These are phyloP conservation scores for Limonomyces culmigenus DNA, from an alignment of 1,284 basidiomycete genomes.

Conservation along the genomic window DNA sequence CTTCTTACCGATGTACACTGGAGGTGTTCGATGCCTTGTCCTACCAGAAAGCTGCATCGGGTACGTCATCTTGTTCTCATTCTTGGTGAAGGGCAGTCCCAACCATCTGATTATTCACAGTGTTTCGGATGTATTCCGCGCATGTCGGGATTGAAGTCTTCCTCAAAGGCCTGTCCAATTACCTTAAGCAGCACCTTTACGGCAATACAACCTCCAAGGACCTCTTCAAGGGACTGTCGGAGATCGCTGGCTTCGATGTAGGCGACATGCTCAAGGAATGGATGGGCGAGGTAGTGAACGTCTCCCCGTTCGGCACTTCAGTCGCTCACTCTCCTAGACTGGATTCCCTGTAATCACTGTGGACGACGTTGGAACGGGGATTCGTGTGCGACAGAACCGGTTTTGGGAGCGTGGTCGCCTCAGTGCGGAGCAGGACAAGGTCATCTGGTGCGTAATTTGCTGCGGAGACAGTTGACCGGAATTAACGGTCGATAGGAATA, in stretches of 20 bases:
- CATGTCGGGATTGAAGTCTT: slow-evolving; percentile 85
- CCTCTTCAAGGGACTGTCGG: slow-evolving; percentile 79
- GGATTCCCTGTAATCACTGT: slow-evolving; percentile 85
- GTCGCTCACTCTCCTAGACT: slow-evolving; percentile 26
- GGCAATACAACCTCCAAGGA: slow-evolving; percentile 78
- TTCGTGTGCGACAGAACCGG: slow-evolving; percentile 76
- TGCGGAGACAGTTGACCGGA: not conserved
- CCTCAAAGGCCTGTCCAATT: slow-evolving; percentile 77
- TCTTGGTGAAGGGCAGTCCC: too few species aligned
- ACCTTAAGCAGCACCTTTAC: slow-evolving; percentile 80
- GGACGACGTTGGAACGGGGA: slow-evolving; percentile 54
- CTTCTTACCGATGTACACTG: slow-evolving; percentile 1
- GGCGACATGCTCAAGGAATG: slow-evolving; percentile 81
- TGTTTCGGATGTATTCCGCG: slow-evolving; percentile 84
- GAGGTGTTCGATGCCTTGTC: slow-evolving; percentile 79
- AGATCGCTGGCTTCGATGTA: slow-evolving; percentile 66
- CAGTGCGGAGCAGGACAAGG: slow-evolving; percentile 75
- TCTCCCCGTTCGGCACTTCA: not conserved
- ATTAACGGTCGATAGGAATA: slow-evolving; percentile 28
- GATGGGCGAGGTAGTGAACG: slow-evolving; percentile 57
- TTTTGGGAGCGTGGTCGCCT: slow-evolving; percentile 81
- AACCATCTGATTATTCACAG: too few species aligned
- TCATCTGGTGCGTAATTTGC: slow-evolving; percentile 50
- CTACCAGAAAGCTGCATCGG: slow-evolving; percentile 78
- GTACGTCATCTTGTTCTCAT: not conserved